A percentile compares a stretch with the other conserved stretches of the same genome.
phyloP scores from a whole-genome alignment of 2,329 filamentous ascomycete genomes.

The Stachybotrys elegans region DNA sequence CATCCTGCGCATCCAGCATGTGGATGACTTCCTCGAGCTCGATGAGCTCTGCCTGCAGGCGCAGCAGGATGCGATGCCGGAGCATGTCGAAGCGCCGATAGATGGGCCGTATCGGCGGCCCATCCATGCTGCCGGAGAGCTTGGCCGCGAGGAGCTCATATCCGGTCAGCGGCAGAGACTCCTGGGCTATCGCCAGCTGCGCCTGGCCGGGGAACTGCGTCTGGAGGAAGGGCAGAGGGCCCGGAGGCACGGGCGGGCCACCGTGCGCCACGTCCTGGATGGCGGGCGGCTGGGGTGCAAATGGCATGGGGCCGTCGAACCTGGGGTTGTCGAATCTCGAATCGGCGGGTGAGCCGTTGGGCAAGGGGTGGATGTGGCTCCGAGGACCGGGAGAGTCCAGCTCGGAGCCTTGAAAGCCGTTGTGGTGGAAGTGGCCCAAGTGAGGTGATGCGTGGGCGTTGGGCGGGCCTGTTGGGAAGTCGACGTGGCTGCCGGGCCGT shows the following conservation, averaged over 20 bases:
- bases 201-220: background rate
- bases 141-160: conserved; percentile 59
- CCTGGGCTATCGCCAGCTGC: conserved; percentile 11
- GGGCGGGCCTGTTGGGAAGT: too few species aligned
- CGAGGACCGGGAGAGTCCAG: too few species aligned
- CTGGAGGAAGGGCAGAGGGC: background rate
- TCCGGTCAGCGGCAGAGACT: conserved; percentile 45
- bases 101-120: conserved; percentile 48
- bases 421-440: too few species aligned
- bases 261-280: background rate
- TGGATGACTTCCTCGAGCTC: conserved; percentile 77
- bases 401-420: too few species aligned
- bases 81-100: conserved; percentile 80
- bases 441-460: too few species aligned
- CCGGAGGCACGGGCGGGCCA: background rate
- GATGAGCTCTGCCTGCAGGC: conserved; percentile 79
- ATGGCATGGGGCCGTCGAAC: too few species aligned
- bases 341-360: too few species aligned
- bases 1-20: conserved; percentile 57
- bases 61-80: conserved; percentile 76
- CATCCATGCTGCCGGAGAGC: conserved; percentile 27
- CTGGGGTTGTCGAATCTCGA: too few species aligned
- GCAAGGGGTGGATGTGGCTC: too few species aligned
- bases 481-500: too few species aligned
- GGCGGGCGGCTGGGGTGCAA: too few species aligned